Evolutionary conservation across 1,284 basidiomycete genomes (phyloP).

Genomic region (Ceratobasidium sp.): DNA sequence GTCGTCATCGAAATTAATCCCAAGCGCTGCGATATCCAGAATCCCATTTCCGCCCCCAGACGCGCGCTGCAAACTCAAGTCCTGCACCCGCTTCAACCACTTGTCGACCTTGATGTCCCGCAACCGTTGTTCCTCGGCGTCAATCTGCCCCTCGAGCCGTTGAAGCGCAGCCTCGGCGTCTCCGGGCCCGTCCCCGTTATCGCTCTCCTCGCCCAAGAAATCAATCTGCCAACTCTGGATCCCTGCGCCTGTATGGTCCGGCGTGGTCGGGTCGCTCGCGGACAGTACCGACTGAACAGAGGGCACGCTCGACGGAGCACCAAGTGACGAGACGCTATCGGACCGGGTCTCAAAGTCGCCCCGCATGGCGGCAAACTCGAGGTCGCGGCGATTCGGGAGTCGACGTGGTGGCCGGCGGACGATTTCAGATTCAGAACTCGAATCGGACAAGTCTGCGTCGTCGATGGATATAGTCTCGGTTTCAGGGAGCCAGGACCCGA

Average conservation of each 20-base stretch:
- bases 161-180: slow-evolving; percentile 81
- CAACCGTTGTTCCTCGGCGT: slow-evolving; percentile 67
- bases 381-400: slow-evolving; percentile 72
- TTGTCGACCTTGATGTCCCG: slow-evolving; percentile 79
- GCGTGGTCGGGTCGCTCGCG: slow-evolving; percentile 43
- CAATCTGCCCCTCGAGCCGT: slow-evolving; percentile 82
- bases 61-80: slow-evolving; percentile 55
- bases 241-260: slow-evolving; percentile 47
- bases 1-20: slow-evolving; percentile 51
- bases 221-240: slow-evolving; percentile 81
- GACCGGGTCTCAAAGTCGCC: no score
- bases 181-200: slow-evolving; percentile 70
- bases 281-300: slow-evolving; percentile 50
- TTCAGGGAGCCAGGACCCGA: slow-evolving; percentile 29
- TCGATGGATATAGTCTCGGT: slow-evolving; percentile 43
- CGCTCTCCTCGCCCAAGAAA: slow-evolving; percentile 76
- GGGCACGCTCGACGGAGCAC: slow-evolving; percentile 56
- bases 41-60: slow-evolving; percentile 68
- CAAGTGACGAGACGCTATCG: slow-evolving; percentile 78
- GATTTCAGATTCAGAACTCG: slow-evolving; percentile 40
- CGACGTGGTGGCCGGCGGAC: slow-evolving; percentile 54
- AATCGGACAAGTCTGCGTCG: slow-evolving; percentile 43
- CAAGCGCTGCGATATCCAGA: slow-evolving; percentile 55
- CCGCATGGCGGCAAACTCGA: slow-evolving; percentile 67
- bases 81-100: slow-evolving; percentile 76